phyloP scores from a whole-genome alignment of 1,139 yeast genomes.

The Pichia sp. region DNA sequence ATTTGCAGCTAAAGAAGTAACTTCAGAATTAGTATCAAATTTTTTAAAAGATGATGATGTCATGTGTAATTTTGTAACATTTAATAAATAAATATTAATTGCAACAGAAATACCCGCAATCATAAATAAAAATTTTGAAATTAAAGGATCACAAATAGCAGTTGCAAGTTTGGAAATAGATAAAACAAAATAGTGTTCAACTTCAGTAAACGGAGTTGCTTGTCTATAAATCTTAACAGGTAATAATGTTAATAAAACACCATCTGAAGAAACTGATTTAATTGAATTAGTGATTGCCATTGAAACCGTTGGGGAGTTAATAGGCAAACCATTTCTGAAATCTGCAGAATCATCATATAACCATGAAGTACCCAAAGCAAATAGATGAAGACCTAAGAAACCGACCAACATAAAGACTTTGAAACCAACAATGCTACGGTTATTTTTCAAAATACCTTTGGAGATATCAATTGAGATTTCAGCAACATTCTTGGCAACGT shows the following conservation, averaged over 20 bases:
- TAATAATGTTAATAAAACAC: constrained; percentile 60
- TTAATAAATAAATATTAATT: constrained; percentile 77
- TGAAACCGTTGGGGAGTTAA: constrained; percentile 25
- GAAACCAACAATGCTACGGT: constrained; percentile 48
- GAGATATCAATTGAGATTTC: constrained; percentile 38
- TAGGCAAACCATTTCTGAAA: constrained; percentile 25
- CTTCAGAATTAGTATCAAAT: background rate
- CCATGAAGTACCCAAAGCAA: constrained; percentile 73
- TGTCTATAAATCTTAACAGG: constrained; percentile 69
- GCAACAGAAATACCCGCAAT: constrained; percentile 71
- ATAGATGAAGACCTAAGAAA: constrained; percentile 67
- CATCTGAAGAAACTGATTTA: constrained; percentile 25
- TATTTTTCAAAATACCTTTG: constrained; percentile 26
- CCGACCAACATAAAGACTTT: constrained; percentile 63
- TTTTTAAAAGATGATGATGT: background rate
- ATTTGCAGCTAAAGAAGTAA: background rate
- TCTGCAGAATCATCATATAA: constrained; percentile 45
- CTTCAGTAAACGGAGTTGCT: constrained; percentile 52
- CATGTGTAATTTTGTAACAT: constrained; percentile 59
- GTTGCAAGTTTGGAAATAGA: constrained; percentile 53
- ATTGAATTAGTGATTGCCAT: constrained; percentile 28
- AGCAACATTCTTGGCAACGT: constrained; percentile 69
- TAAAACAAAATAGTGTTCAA: constrained; percentile 58
- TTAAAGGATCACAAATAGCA: constrained; percentile 77
- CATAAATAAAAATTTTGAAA: constrained; percentile 71